A percentile compares a stretch with the other conserved stretches of the same genome.
phyloP scores from a whole-genome alignment of 257 asterid species.

The Petrea volubilis region DNA sequence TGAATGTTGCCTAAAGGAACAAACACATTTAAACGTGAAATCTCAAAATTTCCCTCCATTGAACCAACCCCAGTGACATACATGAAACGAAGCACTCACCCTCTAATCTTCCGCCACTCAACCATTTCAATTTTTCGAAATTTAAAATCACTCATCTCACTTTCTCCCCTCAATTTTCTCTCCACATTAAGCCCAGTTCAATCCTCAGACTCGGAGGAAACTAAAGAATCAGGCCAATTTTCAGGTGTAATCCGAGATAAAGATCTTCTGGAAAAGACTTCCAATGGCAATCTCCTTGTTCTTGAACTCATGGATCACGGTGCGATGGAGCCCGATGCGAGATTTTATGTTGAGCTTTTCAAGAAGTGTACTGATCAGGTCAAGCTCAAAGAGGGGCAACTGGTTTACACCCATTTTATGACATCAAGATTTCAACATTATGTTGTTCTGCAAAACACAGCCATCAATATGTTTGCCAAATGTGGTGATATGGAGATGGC shows the following conservation, averaged over 20 bases:
- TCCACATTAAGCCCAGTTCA: slow-evolving; percentile 23
- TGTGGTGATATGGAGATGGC: slow-evolving; percentile 55
- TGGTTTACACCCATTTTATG: slow-evolving; percentile 59
- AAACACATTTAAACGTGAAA: too few species aligned
- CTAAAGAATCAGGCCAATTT: not conserved
- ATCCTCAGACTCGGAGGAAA: not conserved
- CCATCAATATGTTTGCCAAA: slow-evolving; percentile 60
- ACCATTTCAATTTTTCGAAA: not conserved
- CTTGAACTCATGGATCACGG: slow-evolving; percentile 62
- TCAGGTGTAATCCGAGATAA: slow-evolving; percentile 28
- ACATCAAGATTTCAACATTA: slow-evolving; percentile 43
- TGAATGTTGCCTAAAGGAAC: too few species aligned
- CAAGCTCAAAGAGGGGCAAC: slow-evolving; percentile 53
- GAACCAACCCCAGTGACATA: not conserved
- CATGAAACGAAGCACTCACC: slow-evolving; percentile 15
- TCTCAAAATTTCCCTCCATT: not conserved
- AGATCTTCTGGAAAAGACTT: slow-evolving; percentile 44
- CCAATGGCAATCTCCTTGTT: slow-evolving; percentile 52
- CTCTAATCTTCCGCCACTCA: slow-evolving; percentile 4
- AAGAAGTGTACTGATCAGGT: slow-evolving; percentile 57
- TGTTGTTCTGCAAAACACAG: slow-evolving; percentile 40
- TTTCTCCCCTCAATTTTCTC: slow-evolving; percentile 15
- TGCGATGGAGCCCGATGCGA: slow-evolving; percentile 46
- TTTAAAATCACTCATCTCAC: not conserved
- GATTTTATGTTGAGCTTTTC: slow-evolving; percentile 48